Evolutionary conservation across 2,329 filamentous ascomycete genomes (phyloP).

Genomic region (Venturia pyrina): DNA sequence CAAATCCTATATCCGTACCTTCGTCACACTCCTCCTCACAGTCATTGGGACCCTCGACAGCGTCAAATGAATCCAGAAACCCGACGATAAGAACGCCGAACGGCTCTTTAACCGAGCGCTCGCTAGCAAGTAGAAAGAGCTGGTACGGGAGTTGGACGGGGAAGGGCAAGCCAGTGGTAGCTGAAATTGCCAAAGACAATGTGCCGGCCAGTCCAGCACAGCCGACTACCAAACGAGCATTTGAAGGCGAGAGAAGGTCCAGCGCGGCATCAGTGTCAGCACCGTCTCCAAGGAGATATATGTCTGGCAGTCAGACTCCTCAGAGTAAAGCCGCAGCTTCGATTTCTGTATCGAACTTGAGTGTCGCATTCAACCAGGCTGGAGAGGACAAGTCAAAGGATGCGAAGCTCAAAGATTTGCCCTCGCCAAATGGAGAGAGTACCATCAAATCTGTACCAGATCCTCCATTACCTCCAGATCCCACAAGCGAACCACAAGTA

Average conservation of each 20-base stretch:
- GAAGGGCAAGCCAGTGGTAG: conserved; percentile 36
- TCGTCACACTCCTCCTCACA: not conserved
- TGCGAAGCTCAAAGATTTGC: conserved; percentile 6
- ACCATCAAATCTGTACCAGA: conserved; percentile 21
- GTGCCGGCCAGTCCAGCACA: conserved; percentile 34
- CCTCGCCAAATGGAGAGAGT: conserved; percentile 1
- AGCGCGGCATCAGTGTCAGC: not conserved
- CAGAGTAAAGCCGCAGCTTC: conserved; percentile 36
- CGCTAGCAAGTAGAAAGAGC: conserved; percentile 19
- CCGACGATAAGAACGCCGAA: not conserved
- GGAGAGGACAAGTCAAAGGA: conserved; percentile 14
- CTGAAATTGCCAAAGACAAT: conserved; percentile 35
- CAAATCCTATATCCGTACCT: not conserved
- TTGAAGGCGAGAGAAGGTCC: conserved; percentile 17
- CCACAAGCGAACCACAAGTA: conserved; percentile 16
- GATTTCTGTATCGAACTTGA: conserved; percentile 36
- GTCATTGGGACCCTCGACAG: not conserved
- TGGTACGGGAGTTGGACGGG: conserved; percentile 39
- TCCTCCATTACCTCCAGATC: conserved; percentile 35
- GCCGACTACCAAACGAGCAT: conserved; percentile 30
- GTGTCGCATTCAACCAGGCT: conserved; percentile 28
- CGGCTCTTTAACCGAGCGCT: not conserved
- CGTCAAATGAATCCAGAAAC: not conserved
- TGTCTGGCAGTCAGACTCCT: conserved; percentile 32
- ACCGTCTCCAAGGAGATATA: conserved; percentile 12